phyloP scores from a whole-genome alignment of 768 basidiomycete genomes.

The Agrocybe pediades region DNA sequence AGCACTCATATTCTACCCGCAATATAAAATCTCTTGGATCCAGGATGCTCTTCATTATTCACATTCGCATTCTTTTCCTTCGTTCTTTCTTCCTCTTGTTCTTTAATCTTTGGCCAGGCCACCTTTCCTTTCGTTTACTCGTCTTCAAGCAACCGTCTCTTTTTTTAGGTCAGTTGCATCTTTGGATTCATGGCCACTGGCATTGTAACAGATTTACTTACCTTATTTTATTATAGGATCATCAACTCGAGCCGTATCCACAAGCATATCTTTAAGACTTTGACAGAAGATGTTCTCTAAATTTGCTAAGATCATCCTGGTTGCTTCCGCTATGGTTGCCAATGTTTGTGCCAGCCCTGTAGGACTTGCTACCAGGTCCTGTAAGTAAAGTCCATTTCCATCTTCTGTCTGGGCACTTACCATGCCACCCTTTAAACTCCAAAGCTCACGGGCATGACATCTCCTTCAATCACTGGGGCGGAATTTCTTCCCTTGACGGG shows the following conservation, averaged over 20 bases:
- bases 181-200: background rate
- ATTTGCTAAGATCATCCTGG: constrained; percentile 16
- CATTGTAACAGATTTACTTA: background rate
- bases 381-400: background rate
- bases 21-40: background rate
- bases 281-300: constrained; percentile 19
- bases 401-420: too few relatives aligned
- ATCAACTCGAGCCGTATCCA: background rate
- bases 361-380: constrained; percentile 5
- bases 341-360: constrained; percentile 14
- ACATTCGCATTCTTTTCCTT: constrained; percentile 1
- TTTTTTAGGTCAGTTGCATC: background rate
- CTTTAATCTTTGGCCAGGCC: constrained; percentile 13
- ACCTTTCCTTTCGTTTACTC: constrained; percentile 9
- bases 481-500: constrained; percentile 32
- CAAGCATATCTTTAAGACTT: background rate
- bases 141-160: background rate
- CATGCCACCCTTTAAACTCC: too few relatives aligned
- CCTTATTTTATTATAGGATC: background rate
- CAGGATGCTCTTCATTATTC: background rate
- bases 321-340: constrained; percentile 17
- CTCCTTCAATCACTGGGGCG: constrained; percentile 39
- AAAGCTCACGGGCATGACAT: constrained; percentile 2
- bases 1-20: background rate
- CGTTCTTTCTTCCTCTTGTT: background rate